phyloP scores from a whole-genome alignment of 2,329 filamentous ascomycete genomes.

The Colletotrichum ledebouriae region DNA sequence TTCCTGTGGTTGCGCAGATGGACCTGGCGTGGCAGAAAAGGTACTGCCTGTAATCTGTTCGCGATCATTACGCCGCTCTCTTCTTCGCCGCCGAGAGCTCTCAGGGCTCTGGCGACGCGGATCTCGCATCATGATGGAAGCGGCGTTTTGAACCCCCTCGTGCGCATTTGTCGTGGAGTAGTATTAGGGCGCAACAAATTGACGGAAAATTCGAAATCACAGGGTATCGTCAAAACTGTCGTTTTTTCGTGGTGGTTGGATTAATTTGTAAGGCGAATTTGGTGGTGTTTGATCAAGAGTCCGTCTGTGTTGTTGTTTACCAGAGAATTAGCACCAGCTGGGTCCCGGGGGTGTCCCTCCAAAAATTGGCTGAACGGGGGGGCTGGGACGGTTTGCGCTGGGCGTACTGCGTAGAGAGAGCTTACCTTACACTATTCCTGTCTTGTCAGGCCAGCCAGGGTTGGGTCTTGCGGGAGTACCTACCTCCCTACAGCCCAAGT shows the following conservation, averaged over 20 bases:
- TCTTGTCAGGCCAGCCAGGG: slow-evolving; percentile 17
- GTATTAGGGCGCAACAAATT: slow-evolving; percentile 11
- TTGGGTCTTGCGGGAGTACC: neutral
- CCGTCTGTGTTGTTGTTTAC: slow-evolving; percentile 45
- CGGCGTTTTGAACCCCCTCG: slow-evolving; percentile 29
- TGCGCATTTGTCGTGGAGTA: slow-evolving; percentile 37
- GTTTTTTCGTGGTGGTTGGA: neutral
- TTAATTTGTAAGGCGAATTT: slow-evolving; percentile 18
- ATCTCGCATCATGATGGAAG: slow-evolving; percentile 65
- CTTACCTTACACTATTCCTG: slow-evolving; percentile 9
- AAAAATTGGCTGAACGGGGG: slow-evolving; percentile 22
- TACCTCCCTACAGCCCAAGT: too few species aligned
- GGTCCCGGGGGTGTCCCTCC: slow-evolving; percentile 13
- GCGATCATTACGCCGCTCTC: slow-evolving; percentile 40
- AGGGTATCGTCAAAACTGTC: slow-evolving; percentile 6
- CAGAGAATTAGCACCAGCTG: slow-evolving; percentile 29
- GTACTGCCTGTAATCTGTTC: slow-evolving; percentile 37
- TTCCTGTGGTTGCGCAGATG: slow-evolving; percentile 27
- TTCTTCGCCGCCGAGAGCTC: slow-evolving; percentile 64
- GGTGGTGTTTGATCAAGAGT: neutral
- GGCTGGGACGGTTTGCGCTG: slow-evolving; percentile 21
- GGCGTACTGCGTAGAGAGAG: neutral
- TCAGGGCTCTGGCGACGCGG: slow-evolving; percentile 69
- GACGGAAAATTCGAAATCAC: neutral
- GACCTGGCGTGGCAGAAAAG: slow-evolving; percentile 30